Evolutionary conservation across 176 grass and related monocot genomes (phyloP).

Genomic region (Zea mays): Zm-B73-REFERENCE-NAM-5.0 NC_050096.1:296332501-296333000

Average conservation of each 20-base stretch:
- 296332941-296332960: constrained; percentile 68
- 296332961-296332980: constrained; percentile 77
- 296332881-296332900: constrained; percentile 27
- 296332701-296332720: too few species aligned
- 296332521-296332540: too few species aligned
- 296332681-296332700: too few species aligned
- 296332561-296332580: too few species aligned
- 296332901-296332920: constrained; percentile 24
- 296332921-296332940: constrained; percentile 27
- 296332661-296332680: too few species aligned
- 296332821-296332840: constrained; percentile 73
- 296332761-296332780: constrained; percentile 22
- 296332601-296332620: too few species aligned
- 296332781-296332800: constrained; percentile 59
- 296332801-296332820: constrained; percentile 94
- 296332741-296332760: not conserved
- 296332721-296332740: too few species aligned
- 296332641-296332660: too few species aligned
- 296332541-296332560: too few species aligned
- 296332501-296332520: too few species aligned
- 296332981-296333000: constrained; percentile 84
- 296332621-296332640: too few species aligned
- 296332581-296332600: too few species aligned
- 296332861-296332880: constrained; percentile 70
- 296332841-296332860: constrained; percentile 74